Conservation (phyloP, 1,284 basidiomycete species). For the Puccinia polysora region DNA sequence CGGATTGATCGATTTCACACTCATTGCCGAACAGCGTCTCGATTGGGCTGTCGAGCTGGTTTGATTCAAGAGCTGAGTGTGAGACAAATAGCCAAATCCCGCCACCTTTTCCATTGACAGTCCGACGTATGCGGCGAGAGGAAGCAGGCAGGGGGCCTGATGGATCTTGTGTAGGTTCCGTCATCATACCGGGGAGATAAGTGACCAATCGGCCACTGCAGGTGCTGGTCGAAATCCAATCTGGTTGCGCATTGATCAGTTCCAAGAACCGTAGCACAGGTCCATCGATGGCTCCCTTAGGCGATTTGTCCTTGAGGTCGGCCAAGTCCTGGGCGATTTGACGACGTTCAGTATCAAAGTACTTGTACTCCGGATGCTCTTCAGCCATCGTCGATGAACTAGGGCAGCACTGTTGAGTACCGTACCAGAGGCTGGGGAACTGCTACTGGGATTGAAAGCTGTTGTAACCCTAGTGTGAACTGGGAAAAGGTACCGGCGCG, state of each 20-base stretch:
- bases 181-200: conserved; percentile 17
- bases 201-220: conserved; percentile 29
- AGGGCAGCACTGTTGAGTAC: too few species aligned
- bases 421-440: too few species aligned
- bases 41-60: conserved; percentile 1
- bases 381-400: too few species aligned
- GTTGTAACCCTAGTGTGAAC: too few species aligned
- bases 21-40: conserved; percentile 13
- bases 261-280: conserved; percentile 21
- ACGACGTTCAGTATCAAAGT: conserved; percentile 23
- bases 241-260: conserved; percentile 34
- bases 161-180: background rate
- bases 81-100: conserved; percentile 38
- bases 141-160: background rate
- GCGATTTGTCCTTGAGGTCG: conserved; percentile 32
- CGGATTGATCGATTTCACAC: background rate
- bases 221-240: conserved; percentile 37
- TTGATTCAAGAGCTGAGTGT: background rate
- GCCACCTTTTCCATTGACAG: conserved; percentile 38
- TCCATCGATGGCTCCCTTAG: conserved; percentile 36
- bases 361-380: too few species aligned
- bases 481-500: too few species aligned
- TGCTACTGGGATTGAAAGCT: too few species aligned
- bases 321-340: conserved; percentile 15
- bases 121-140: background rate